Base-by-base conservation (phyloP, 2,329 filamentous ascomycete genomes). In the Colletotrichum lindemuthianum region DNA sequence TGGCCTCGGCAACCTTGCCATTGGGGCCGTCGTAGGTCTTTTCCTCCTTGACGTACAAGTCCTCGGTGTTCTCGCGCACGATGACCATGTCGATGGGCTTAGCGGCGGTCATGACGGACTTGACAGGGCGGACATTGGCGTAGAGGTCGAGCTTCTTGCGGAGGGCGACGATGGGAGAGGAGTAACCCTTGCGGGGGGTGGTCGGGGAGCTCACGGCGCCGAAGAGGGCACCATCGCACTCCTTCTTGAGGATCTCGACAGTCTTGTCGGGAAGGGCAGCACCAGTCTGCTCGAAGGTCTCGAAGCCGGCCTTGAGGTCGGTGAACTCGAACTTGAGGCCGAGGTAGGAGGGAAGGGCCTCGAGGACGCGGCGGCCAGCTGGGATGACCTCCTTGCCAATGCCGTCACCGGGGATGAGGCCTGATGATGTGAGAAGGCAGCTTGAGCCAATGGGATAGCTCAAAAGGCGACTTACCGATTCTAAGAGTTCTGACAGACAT, bases 311-410 rank as follows among this genome's bases (percentile, higher is more conserved):
- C 67, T 96, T 87, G 71, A 98, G 92, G 81, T 97, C 88, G 71
- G 96, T 88, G 80, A 98, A 99, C 77, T 91, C 92, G 86, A 98
- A 98, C 75, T 93, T 94, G 72, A 99, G 87, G 73, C 91, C 91
- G 51, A 97, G 83, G n/a, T 92, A 96, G n/a, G 90, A 80, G 39
- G 95, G 94, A 2, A 99, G 90, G 54, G 96, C 91, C 83, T 99
- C 95, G 74, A 99, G 92, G 71, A 98, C 84, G 69, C 92, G 90
- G 73, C 93, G 92, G 55, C 95, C 96, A 59, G 96, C 92, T 70
- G 96, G 96, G 79, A 99, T 98, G 78, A 99, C 96, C 82, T 99
- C 96, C 77, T 92, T 92, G 81, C 96, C 96, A 81, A 99, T 99
- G 80, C 96, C 96, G 82, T 99, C 96, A 75, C 96, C 96, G 73